These are phyloP conservation scores for Colletotrichum euphorbiae DNA, from an alignment of 2,329 filamentous ascomycete genomes.

Conservation along the genomic window DNA sequence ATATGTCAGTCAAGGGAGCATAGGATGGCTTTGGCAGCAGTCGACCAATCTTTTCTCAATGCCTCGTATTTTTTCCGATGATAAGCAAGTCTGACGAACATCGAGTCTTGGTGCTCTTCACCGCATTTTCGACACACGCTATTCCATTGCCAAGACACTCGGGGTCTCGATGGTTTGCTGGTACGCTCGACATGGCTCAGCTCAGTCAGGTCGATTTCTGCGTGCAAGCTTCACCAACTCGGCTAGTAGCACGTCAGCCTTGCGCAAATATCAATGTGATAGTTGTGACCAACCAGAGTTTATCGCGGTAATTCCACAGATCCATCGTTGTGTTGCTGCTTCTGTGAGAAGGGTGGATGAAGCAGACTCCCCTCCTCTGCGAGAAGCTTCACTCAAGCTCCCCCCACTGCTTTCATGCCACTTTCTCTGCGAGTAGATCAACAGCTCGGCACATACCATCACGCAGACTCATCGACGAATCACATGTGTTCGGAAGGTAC, in stretches of 20 bases:
- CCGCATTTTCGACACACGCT: not conserved
- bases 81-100: not conserved
- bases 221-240: not conserved
- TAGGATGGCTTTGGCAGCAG: not conserved
- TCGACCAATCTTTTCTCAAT: not conserved
- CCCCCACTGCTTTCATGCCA: not conserved
- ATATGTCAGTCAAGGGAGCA: constrained; percentile 4
- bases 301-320: not conserved
- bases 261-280: constrained; percentile 1
- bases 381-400: not conserved
- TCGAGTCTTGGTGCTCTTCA: not conserved
- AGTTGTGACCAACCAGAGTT: not conserved
- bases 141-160: not conserved
- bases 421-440: not conserved
- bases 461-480: not conserved
- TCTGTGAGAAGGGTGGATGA: not conserved
- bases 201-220: not conserved
- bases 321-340: not conserved
- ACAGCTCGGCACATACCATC: constrained; percentile 7
- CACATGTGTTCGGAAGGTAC: not conserved
- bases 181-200: too few relatives aligned
- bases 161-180: not conserved
- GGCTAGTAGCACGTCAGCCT: constrained; percentile 9
- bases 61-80: constrained; percentile 14
- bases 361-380: not conserved